Conservation (phyloP, 2,329 filamentous ascomycete genomes). For the Epichloe amarillans region DNA sequence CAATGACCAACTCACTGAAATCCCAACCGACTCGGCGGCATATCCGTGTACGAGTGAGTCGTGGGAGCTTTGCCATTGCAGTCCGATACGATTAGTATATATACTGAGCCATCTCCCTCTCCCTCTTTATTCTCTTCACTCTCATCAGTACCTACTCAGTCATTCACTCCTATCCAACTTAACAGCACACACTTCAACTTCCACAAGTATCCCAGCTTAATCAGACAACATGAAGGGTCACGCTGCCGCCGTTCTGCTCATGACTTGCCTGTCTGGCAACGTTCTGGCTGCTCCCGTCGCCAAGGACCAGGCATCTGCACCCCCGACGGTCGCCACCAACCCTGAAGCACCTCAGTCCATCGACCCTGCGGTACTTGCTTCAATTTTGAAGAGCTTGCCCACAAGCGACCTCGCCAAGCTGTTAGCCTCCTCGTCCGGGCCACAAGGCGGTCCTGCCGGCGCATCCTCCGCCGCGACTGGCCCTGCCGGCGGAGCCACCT, state of each 20-base stretch:
- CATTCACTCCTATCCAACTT: neutral
- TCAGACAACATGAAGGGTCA: constrained; percentile 1
- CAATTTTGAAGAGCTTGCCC: neutral
- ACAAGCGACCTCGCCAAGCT: neutral
- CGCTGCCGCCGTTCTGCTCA: constrained; percentile 1
- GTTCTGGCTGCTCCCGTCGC: neutral
- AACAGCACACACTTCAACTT: neutral
- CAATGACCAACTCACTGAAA: too few species aligned
- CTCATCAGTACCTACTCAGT: neutral
- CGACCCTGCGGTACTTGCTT: too few species aligned
- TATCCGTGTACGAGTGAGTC: too few species aligned
- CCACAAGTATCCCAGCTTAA: neutral
- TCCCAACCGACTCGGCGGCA: too few species aligned
- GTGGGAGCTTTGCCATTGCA: too few species aligned
- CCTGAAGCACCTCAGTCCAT: too few species aligned
- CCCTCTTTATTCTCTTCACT: neutral
- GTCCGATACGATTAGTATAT: neutral
- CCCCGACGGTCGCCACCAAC: neutral
- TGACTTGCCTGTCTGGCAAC: constrained; percentile 2
- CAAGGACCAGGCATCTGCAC: neutral
- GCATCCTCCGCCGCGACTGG: neutral
- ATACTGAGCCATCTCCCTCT: neutral
- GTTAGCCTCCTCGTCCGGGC: neutral
- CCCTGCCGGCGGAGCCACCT: neutral
- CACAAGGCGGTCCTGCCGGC: too few species aligned